These are phyloP conservation scores for Basipetospora chlamydospora DNA, from an alignment of 2,329 filamentous ascomycete genomes.

Conservation along the genomic window DNA sequence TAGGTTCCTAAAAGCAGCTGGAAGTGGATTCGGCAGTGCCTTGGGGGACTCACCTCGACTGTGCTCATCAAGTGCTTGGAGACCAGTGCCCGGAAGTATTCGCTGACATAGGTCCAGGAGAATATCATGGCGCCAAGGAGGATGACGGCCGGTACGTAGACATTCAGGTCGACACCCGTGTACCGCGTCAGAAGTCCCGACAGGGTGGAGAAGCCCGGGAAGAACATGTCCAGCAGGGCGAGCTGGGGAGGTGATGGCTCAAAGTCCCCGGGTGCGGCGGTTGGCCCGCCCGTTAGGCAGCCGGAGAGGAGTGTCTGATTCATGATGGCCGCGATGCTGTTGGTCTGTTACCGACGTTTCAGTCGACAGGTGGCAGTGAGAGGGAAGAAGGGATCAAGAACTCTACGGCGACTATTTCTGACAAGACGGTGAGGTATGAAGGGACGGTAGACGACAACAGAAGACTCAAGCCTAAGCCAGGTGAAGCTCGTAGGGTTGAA, in stretches of 20 bases:
- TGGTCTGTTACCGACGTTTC: too few relatives aligned
- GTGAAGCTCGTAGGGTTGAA: too few relatives aligned
- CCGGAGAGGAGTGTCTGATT: too few relatives aligned
- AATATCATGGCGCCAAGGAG: constrained; percentile 32
- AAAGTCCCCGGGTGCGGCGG: too few relatives aligned
- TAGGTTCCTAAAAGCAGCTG: not conserved
- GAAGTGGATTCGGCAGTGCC: not conserved
- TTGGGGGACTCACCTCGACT: constrained; percentile 33
- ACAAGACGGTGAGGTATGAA: too few relatives aligned
- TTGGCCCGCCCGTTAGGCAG: too few relatives aligned
- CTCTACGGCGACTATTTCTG: too few relatives aligned
- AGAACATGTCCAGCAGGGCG: constrained; percentile 44
- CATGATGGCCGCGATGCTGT: too few relatives aligned
- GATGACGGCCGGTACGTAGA: constrained; percentile 46
- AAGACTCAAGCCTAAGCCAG: too few relatives aligned
- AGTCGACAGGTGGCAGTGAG: too few relatives aligned
- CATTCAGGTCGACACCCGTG: constrained; percentile 44
- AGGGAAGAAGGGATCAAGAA: too few relatives aligned
- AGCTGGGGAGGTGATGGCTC: not conserved
- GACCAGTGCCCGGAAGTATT: constrained; percentile 31
- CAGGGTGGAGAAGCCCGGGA: constrained; percentile 49
- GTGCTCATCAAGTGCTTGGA: constrained; percentile 46
- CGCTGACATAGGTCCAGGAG: constrained; percentile 35
- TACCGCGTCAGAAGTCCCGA: constrained; percentile 38
- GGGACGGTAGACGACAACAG: too few relatives aligned